These are phyloP conservation scores for Neopestalotiopsis sp. DNA, from an alignment of 2,329 filamentous ascomycete genomes.

Conservation along the genomic window DNA sequence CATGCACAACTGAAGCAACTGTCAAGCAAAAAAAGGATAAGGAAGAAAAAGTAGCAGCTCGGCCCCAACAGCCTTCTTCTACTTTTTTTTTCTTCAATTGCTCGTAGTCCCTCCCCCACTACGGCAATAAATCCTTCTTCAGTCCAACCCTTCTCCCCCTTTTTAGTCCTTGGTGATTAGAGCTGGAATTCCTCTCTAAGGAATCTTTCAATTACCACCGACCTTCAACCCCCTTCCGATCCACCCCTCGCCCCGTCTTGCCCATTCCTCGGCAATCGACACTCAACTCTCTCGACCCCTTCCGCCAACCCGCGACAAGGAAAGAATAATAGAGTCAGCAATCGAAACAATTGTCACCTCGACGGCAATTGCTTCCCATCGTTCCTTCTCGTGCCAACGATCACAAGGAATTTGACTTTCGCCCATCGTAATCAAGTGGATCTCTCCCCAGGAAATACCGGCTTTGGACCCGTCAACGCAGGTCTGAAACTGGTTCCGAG, in stretches of 20 bases:
- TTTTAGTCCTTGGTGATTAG: slow-evolving; percentile 27
- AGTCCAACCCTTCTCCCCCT: slow-evolving; percentile 7
- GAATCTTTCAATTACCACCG: slow-evolving; percentile 37
- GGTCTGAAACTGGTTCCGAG: slow-evolving; percentile 41
- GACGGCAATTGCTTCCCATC: slow-evolving; percentile 25
- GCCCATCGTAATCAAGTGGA: slow-evolving; percentile 39
- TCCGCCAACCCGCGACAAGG: slow-evolving; percentile 24
- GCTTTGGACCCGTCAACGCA: slow-evolving; percentile 36
- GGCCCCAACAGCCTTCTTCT: slow-evolving; percentile 18
- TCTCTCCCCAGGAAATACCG: slow-evolving; percentile 36
- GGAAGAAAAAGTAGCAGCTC: slow-evolving; percentile 17
- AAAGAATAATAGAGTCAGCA: slow-evolving; percentile 20
- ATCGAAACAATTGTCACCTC: not conserved
- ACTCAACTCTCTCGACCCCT: slow-evolving; percentile 16
- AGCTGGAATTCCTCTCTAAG: slow-evolving; percentile 39
- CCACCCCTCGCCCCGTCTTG: slow-evolving; percentile 20
- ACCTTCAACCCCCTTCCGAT: slow-evolving; percentile 27
- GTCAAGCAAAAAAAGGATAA: slow-evolving; percentile 4
- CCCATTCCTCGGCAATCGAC: slow-evolving; percentile 36
- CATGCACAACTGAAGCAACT: slow-evolving; percentile 32
- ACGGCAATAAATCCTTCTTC: slow-evolving; percentile 4
- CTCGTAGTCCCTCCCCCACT: slow-evolving; percentile 14
- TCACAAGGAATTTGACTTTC: slow-evolving; percentile 40
- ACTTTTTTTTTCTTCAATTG: slow-evolving; percentile 35
- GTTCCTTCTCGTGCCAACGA: slow-evolving; percentile 31